These are phyloP conservation scores for Beauveria caledonica DNA, from an alignment of 2,329 filamentous ascomycete species.

Conservation along the genomic window DNA sequence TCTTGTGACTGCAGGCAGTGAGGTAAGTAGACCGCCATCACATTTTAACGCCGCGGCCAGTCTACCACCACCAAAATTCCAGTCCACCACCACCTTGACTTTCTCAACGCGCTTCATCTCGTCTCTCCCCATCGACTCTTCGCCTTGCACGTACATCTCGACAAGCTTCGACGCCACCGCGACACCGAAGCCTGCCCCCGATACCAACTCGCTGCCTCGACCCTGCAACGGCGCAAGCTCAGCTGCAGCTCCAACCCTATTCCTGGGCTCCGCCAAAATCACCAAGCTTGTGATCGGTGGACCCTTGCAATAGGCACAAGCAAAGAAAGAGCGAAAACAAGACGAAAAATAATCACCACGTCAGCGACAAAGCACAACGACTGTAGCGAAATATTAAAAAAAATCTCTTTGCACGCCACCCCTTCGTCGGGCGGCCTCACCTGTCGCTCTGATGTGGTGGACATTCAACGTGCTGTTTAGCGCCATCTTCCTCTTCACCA, in stretches of 20 bases:
- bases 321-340: background rate
- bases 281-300: conserved; percentile 10
- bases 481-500: conserved; percentile 78
- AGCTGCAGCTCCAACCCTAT: background rate
- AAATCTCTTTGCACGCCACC: background rate
- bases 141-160: no score
- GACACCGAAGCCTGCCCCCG: background rate
- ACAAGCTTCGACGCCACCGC: background rate
- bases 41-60: background rate
- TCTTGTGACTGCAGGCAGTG: background rate
- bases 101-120: conserved; percentile 2
- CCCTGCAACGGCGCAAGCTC: background rate
- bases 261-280: background rate
- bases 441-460: conserved; percentile 61
- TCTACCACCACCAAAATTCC: background rate
- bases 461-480: conserved; percentile 73
- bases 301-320: conserved; percentile 7
- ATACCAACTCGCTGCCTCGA: background rate
- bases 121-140: background rate
- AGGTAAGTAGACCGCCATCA: background rate
- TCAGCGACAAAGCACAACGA: conserved; percentile 1
- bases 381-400: background rate
- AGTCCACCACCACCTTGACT: background rate
- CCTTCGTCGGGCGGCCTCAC: conserved; percentile 12
- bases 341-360: background rate